Evolutionary conservation across 176 grass and related monocot species (phyloP).

Genomic region (Cocos nucifera): DNA sequence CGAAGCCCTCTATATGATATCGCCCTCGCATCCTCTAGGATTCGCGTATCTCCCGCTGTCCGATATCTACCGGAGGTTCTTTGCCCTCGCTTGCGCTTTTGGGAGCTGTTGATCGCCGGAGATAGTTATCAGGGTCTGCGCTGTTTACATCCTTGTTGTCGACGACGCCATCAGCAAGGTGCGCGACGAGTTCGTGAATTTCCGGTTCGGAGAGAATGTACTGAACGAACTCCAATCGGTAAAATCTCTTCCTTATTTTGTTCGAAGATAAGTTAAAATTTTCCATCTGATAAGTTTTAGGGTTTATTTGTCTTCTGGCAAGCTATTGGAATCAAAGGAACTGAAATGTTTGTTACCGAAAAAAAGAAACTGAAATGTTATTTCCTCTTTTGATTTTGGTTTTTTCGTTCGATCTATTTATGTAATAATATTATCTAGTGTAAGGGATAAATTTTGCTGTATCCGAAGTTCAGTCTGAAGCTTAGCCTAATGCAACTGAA

Average conservation of each 20-base stretch:
- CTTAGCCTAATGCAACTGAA: no score
- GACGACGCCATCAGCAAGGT: slow-evolving; percentile 86
- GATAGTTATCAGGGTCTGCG: slow-evolving; percentile 74
- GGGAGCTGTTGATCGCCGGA: slow-evolving; percentile 9
- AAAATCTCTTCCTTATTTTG: neutral
- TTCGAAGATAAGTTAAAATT: neutral
- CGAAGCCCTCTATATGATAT: no score
- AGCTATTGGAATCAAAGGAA: no score
- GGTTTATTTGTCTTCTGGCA: neutral
- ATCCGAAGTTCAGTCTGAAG: no score
- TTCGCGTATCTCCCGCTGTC: no score
- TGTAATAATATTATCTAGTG: no score
- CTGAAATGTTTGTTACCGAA: no score
- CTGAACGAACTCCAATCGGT: slow-evolving; percentile 91
- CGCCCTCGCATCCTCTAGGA: no score
- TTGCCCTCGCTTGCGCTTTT: neutral
- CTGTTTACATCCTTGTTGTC: slow-evolving; percentile 83
- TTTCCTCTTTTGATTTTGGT: no score
- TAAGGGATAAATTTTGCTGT: no score
- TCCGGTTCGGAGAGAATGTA: slow-evolving; percentile 61
- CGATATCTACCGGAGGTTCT: neutral
- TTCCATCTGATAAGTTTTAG: neutral
- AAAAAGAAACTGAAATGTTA: no score
- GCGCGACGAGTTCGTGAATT: slow-evolving; percentile 76
- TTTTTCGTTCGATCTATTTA: no score